Base-by-base conservation (phyloP, 2,329 filamentous ascomycete genomes). In the Cladorrhinum sp. region DNA sequence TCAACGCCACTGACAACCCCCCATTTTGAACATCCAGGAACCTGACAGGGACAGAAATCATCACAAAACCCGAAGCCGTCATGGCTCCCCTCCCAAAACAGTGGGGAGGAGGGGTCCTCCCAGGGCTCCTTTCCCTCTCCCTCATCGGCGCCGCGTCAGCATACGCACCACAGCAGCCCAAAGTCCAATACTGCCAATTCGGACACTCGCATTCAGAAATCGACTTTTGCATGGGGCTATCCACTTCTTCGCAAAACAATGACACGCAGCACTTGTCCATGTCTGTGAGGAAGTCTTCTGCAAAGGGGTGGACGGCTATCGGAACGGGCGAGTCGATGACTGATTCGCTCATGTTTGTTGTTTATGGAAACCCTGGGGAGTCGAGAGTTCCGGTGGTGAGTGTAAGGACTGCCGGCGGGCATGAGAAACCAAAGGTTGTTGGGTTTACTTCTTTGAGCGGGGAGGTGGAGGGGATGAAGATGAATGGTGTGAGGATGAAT, bases 281-380 rank as follows among this genome's bases (percentile, higher is more conserved):
- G 6, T 52, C 57, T 2, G 36, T 62, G n/a, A 46, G 57, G 23
- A 60, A 61, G 2, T 63, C 60, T 8, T 54, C 28, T 3, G 21
- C 52, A 14, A 28, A 51, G 14, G 65, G 65, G 14, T 67, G 65
- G 65, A 67, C 62, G 1, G 64, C 65, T n/a, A 20, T 67, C 36
- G 65, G 64, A 39, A 62, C 64, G 16, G 65, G 65, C 28, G 39
- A 54, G n/a, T 21, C 18, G 4, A 67, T 67, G 65, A 58, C 61
- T 12, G 58, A 58, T 10, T 56, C 64, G 8, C 30, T 65, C 1
- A 67, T 67, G 62, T 58, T 67, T 55, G 58, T 67, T 30, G 59
- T 65, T 42, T 67, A 65, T 39, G 65, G 65, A 46, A 60, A 64
- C 46, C 65, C 65, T 1, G 12, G 46, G 3, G 55, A 60, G 5